Evolutionary conservation across 2,329 filamentous ascomycete species (phyloP).

Genomic region (Purpureocillium lavendulum): DNA sequence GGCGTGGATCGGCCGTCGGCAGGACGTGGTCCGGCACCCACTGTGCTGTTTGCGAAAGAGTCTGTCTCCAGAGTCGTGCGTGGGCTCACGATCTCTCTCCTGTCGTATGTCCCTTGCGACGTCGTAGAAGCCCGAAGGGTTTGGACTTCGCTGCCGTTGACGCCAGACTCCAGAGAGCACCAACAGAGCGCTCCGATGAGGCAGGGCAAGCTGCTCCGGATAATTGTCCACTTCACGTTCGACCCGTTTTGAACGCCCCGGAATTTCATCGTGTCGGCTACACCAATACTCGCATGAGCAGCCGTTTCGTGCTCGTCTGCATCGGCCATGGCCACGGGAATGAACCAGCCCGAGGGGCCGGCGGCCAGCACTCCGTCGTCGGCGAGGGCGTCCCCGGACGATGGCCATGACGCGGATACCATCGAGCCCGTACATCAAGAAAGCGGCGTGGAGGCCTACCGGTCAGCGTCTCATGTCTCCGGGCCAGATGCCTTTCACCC

Average conservation of each 20-base stretch:
- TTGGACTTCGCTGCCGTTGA: too few species aligned
- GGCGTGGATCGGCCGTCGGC: too few species aligned
- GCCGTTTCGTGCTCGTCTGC: too few species aligned
- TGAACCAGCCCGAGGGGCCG: background rate
- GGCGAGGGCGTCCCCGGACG: too few species aligned
- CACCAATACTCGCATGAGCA: too few species aligned
- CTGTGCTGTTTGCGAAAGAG: too few species aligned
- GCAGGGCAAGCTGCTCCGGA: background rate
- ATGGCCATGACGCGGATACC: background rate
- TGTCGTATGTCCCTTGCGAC: too few species aligned
- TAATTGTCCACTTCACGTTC: background rate
- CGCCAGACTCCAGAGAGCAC: background rate
- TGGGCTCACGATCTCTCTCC: too few species aligned
- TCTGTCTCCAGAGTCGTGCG: too few species aligned
- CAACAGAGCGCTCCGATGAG: background rate
- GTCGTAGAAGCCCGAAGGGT: too few species aligned
- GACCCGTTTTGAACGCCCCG: background rate
- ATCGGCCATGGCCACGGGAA: background rate
- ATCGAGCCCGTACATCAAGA: background rate
- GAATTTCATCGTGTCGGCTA: background rate
- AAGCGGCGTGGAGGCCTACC: conserved; percentile 6
- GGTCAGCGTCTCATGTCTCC: conserved; percentile 19
- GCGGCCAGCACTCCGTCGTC: background rate
- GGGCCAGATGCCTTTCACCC: conserved; percentile 16
- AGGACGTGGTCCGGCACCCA: too few species aligned